Base-by-base conservation (phyloP, 1,139 yeast species). In the Pichia sp. region DNA sequence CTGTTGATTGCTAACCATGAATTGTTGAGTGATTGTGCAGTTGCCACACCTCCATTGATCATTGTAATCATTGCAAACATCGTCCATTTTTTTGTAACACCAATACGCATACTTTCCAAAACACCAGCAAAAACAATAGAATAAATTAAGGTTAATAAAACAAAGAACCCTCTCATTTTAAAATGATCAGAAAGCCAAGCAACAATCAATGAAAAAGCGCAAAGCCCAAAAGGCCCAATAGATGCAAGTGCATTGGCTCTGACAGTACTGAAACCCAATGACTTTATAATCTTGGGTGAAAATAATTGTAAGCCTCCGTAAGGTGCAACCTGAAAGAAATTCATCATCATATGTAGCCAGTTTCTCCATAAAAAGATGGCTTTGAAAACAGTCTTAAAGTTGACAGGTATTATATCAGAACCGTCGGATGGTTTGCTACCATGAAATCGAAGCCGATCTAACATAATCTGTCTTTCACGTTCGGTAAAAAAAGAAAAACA, bases 401-500 rank as follows among this genome's bases (percentile, higher is more conserved):
- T 43, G 23, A 43, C 18, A 9, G 39, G 40, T 7, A 4, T 10
- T 12, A 19, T 19, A 9, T 28, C 26, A 16, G n/a, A 4, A 30
- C 28, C 12, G 5, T 28, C 26, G 21, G 21, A 21, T 5, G 34
- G 16, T 19, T 3, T 2, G 13, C 5, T 5, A 10, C 23, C 34
- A 23, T 41, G 9, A 41, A 22, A 41, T 18, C 4, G 3, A 12
- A 43, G n/a, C 9, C 46, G 25, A 30, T 43, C 46, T 8, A 6
- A 4, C 18, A 43, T 30, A 7, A 43, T 43, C 12, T 19, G 26
- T 4, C 16, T 18, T 43, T 43, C 46, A 26, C 40, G 36, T 16
- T 43, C 37, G 13, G 37, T 30, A 18, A 43, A 43, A 43, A 26
- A 28, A 4, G 23, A 26, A 68, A 2, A 82, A 71, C 53, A 79